phyloP scores from a whole-genome alignment of 2,329 filamentous ascomycete genomes.

The Hortaea sp. region DNA sequence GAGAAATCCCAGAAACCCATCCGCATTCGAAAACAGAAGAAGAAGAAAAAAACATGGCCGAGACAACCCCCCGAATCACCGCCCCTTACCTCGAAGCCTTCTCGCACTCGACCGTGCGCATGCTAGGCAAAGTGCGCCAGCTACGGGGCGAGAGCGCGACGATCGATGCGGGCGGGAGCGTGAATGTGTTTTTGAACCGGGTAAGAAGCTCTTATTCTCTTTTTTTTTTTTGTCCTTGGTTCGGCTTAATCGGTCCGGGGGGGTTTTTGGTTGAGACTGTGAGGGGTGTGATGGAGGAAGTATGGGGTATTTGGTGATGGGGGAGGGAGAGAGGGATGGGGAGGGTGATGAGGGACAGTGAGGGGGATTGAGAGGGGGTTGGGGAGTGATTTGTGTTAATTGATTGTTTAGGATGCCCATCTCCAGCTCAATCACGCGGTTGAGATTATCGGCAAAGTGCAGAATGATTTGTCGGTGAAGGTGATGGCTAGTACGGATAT shows the following conservation, averaged over 20 bases:
- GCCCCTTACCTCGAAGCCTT: constrained; percentile 70
- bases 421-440: constrained; percentile 59
- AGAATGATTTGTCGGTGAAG: constrained; percentile 60
- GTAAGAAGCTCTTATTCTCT: constrained; percentile 32
- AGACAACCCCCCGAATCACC: constrained; percentile 74
- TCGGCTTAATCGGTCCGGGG: too few relatives aligned
- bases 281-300: too few relatives aligned
- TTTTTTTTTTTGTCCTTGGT: background rate
- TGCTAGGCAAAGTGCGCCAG: constrained; percentile 76
- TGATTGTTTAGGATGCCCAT: constrained; percentile 53
- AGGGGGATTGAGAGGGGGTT: too few relatives aligned
- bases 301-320: too few relatives aligned
- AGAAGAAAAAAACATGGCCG: constrained; percentile 46
- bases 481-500: constrained; percentile 61
- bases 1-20: too few relatives aligned
- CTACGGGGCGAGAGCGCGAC: constrained; percentile 71
- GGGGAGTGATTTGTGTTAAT: too few relatives aligned
- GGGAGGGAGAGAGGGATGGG: too few relatives aligned
- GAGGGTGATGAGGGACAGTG: too few relatives aligned
- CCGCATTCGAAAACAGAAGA: too few relatives aligned
- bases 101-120: constrained; percentile 60
- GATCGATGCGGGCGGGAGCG: constrained; percentile 67
- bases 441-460: constrained; percentile 73
- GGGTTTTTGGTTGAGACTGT: too few relatives aligned
- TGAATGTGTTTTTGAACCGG: constrained; percentile 64